These are phyloP conservation scores for Mycothermus thermophilus DNA, from an alignment of 495 filamentous ascomycete genomes.

Conservation along the genomic window DNA sequence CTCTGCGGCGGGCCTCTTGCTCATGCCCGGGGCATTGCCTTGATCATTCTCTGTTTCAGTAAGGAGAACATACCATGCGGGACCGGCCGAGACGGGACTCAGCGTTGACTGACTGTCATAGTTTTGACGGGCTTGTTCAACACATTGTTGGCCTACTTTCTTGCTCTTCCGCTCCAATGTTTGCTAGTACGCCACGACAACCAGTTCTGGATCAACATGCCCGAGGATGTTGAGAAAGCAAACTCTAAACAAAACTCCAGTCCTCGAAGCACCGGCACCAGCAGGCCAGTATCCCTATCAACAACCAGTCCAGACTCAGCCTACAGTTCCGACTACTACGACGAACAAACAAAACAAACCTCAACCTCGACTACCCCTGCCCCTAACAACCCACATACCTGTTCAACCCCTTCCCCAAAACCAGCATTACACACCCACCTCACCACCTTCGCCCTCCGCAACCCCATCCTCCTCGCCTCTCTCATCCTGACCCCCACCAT, in stretches of 20 bases:
- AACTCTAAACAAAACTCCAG: too few relatives aligned
- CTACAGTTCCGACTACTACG: too few relatives aligned
- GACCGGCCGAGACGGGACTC: too few relatives aligned
- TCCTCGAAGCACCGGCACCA: too few relatives aligned
- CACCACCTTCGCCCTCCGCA: too few relatives aligned
- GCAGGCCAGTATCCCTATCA: too few relatives aligned
- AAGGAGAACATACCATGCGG: constrained; percentile 9
- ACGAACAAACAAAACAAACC: not conserved
- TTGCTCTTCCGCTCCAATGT: constrained; percentile 13
- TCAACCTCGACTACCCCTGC: not conserved
- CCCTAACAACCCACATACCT: not conserved
- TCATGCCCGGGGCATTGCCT: constrained; percentile 17
- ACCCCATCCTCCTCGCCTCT: constrained; percentile 16
- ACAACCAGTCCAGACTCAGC: too few relatives aligned
- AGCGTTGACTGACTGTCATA: too few relatives aligned
- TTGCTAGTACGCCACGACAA: constrained; percentile 16
- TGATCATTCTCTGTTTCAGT: constrained; percentile 28
- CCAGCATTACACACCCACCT: too few relatives aligned
- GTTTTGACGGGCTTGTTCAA: constrained; percentile 20
- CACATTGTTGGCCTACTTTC: constrained; percentile 10
- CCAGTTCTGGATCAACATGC: not conserved
- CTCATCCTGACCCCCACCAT: constrained; percentile 13
- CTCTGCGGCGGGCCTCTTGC: constrained; percentile 26
- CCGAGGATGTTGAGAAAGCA: constrained; percentile 4
- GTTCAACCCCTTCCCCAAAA: not conserved